Percentiles rank a stretch among this genome's conserved stretches.
These are phyloP conservation scores for Piromyces finnis DNA, from an alignment of 192 early-diverging fungal species.

Conservation along the genomic window DNA sequence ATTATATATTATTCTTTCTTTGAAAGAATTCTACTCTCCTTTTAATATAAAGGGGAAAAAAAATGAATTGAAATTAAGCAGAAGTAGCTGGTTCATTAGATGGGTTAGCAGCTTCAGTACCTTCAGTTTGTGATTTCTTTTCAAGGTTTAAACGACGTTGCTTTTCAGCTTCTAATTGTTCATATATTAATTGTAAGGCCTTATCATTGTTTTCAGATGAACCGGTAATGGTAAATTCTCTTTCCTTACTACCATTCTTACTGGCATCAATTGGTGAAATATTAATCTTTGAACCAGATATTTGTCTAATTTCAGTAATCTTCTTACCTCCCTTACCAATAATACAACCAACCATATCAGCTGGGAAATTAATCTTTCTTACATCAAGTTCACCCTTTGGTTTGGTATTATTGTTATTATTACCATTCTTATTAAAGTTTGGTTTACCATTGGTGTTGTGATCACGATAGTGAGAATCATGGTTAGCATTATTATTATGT, in stretches of 20 bases:
- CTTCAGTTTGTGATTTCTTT: background rate
- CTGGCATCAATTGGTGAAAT: constrained; percentile 55
- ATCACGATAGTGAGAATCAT: background rate
- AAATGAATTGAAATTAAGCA: background rate
- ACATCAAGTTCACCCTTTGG: background rate
- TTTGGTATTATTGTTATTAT: background rate
- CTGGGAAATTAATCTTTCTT: constrained; percentile 66
- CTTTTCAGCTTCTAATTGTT: constrained; percentile 74
- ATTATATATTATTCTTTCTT: too few species aligned
- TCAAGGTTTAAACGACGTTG: constrained; percentile 10
- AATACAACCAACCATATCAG: constrained; percentile 92
- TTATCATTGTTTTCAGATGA: constrained; percentile 69
- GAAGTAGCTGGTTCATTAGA: background rate
- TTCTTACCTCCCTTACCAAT: constrained; percentile 74
- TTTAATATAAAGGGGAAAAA: too few species aligned
- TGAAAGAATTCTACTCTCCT: too few species aligned
- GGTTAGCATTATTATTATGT: background rate
- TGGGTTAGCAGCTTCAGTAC: background rate
- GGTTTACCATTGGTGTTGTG: background rate
- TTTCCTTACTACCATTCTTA: constrained; percentile 60
- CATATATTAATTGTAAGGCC: constrained; percentile 80
- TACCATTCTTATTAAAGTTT: background rate
- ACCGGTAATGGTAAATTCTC: constrained; percentile 84
- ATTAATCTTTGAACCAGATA: constrained; percentile 48
- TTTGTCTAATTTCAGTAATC: constrained; percentile 25